Evolutionary conservation across 2,329 filamentous ascomycete genomes (phyloP).

Genomic region (Periconia macrospinosa): DNA sequence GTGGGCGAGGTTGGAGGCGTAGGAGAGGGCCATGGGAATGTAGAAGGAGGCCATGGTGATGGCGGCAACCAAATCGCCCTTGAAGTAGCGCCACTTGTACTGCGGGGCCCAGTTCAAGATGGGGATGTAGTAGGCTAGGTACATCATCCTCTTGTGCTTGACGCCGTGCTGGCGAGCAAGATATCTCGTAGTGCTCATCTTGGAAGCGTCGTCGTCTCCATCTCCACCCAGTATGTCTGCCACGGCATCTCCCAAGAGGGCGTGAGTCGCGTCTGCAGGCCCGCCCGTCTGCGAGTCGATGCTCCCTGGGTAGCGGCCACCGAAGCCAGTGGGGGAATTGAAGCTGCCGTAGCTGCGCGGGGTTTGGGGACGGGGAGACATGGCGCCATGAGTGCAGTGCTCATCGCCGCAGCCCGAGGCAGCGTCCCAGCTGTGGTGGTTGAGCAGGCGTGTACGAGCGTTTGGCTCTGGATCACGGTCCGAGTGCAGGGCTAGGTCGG

Average conservation of each 20-base stretch:
- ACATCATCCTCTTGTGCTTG: slow-evolving; percentile 75
- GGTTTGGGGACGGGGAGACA: slow-evolving; percentile 67
- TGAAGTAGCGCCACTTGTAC: slow-evolving; percentile 79
- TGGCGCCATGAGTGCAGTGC: slow-evolving; percentile 73
- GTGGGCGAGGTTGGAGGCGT: slow-evolving; percentile 89
- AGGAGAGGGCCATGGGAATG: slow-evolving; percentile 93
- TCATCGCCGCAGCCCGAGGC: slow-evolving; percentile 32
- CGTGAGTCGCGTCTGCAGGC: slow-evolving; percentile 38
- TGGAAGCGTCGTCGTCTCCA: slow-evolving; percentile 44
- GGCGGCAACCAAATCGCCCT: slow-evolving; percentile 84
- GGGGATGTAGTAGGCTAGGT: slow-evolving; percentile 90
- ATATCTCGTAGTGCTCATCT: slow-evolving; percentile 71
- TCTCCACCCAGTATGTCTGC: slow-evolving; percentile 47
- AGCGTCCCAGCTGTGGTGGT: slow-evolving; percentile 39
- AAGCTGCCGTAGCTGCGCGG: slow-evolving; percentile 57
- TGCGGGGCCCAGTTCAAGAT: slow-evolving; percentile 88
- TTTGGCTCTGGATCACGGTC: slow-evolving; percentile 30
- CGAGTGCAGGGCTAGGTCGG: slow-evolving; percentile 26
- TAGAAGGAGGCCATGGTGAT: slow-evolving; percentile 99
- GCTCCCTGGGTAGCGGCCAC: slow-evolving; percentile 39
- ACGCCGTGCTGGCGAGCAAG: slow-evolving; percentile 75
- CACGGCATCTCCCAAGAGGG: slow-evolving; percentile 46
- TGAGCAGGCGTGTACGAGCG: slow-evolving; percentile 43
- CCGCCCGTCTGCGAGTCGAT: slow-evolving; percentile 29
- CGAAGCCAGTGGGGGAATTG: slow-evolving; percentile 43